phyloP scores from a whole-genome alignment of 228 moss, liverwort and hornwort genomes.

The Sphagnum fallax region DNA sequence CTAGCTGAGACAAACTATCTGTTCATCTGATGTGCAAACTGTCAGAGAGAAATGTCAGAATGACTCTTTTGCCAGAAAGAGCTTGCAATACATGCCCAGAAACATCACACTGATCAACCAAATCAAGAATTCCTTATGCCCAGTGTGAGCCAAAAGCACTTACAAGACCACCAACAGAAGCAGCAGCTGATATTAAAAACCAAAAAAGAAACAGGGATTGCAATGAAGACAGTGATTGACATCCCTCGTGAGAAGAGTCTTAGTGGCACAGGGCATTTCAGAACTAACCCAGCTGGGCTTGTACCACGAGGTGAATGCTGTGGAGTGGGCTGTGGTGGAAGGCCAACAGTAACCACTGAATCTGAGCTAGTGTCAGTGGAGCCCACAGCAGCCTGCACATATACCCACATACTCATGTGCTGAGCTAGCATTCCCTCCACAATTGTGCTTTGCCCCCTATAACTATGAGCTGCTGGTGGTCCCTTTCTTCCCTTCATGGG shows the following conservation, averaged over 20 bases:
- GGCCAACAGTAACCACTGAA: constrained; percentile 66
- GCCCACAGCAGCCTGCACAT: constrained; percentile 57
- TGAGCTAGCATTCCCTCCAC: constrained; percentile 61
- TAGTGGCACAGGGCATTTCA: not conserved
- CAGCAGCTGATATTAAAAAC: not conserved
- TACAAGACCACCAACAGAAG: not conserved
- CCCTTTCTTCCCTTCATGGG: not conserved
- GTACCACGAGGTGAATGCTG: constrained; percentile 69
- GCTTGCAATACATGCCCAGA: no score
- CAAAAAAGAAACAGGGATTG: no score
- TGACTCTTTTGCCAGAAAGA: no score
- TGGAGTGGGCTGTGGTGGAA: constrained; percentile 67
- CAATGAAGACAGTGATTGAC: no score
- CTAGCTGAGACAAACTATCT: no score
- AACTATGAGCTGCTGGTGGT: not conserved
- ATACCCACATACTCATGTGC: constrained; percentile 25
- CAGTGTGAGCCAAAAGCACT: no score
- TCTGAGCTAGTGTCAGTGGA: constrained; percentile 79
- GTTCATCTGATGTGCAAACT: no score
- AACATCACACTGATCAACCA: no score
- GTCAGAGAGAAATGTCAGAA: no score
- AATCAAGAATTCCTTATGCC: no score
- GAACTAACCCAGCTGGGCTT: constrained; percentile 56
- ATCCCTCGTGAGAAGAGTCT: no score
- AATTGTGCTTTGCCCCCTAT: not conserved